Evolutionary conservation across 345 rosid species (phyloP), one percentile per base, ranked within the genome.

Genomic region (Eucalyptus fibrosa): DNA sequence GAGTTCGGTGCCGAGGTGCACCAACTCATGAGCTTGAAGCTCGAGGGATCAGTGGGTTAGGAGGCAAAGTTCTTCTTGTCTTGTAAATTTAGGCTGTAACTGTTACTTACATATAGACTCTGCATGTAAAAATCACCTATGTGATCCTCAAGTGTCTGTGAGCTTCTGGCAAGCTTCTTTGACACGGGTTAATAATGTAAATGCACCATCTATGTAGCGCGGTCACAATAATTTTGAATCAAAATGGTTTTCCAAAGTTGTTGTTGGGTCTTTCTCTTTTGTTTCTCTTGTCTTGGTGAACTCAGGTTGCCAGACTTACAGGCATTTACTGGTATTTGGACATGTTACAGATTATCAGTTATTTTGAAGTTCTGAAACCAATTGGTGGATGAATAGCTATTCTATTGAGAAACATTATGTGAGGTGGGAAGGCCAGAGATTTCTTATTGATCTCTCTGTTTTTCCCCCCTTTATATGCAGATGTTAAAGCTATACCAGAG

Each of bases 41-140:
- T 97, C 8, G 99, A 97, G 90, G 98, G 99, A 83, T 97, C 98
- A 3, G 99, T 97, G 59, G 99, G 99, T 88, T 98, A 96, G 89
- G 88, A 4, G 83, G 83, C 47, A 77, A 86, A 49, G 55, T 86
- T 86, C 24, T 47, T 86, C 24, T 47, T 86, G 87, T 50, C 37
- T 77, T 77, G 83, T 77, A 77, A 21, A 77, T 77, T 23, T 77
- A 40, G 83, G 30, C 83, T 77, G 83, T 40, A 77, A 77, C 47
- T 37, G 47, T 37, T 23, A 37, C 83, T 72, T 19, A 40, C 47
- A 2, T 40, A 21, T 37, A 40, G 83, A 49, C 5, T 28, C 7
- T 50, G 56, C 37, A 50, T 49, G 87, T 86, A 49, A 86, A 45
- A 86, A 14, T 86, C 51, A 86, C 83, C 83, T 21, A 21, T 40